Percentiles rank a stretch among this genome's conserved stretches.
phyloP scores from a whole-genome alignment of 352 stramenopile genomes.

The Phytophthora rubi region DNA sequence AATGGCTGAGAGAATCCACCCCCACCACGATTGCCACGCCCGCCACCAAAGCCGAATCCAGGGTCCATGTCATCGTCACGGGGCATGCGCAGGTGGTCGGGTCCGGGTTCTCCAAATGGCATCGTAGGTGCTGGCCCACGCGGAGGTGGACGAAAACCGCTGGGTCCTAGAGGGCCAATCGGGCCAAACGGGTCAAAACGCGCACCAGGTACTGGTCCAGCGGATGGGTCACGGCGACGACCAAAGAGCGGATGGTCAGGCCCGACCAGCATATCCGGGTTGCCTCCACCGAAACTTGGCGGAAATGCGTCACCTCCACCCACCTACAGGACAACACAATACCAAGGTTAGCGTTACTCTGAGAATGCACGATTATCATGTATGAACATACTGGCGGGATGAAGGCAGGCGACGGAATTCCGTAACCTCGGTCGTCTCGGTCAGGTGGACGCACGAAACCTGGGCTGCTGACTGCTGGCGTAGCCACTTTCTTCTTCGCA shows the following conservation, averaged over 20 bases:
- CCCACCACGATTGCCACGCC: conserved; percentile 32
- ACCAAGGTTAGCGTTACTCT: background rate
- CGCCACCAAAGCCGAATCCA: conserved; percentile 44
- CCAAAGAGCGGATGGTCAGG: conserved; percentile 81
- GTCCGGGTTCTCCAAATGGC: conserved; percentile 78
- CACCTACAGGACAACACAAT: conserved; percentile 36
- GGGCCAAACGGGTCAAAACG: conserved; percentile 87
- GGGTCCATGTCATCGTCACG: conserved; percentile 64
- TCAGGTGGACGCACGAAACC: conserved; percentile 20
- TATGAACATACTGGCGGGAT: conserved; percentile 43
- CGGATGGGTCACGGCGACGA: conserved; percentile 54
- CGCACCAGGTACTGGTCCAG: conserved; percentile 70
- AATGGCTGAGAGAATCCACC: conserved; percentile 59
- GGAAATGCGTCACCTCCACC: conserved; percentile 74
- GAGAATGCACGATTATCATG: background rate
- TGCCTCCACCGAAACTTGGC: conserved; percentile 59
- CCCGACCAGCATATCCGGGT: conserved; percentile 77
- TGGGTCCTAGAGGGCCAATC: conserved; percentile 56
- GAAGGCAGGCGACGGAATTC: conserved; percentile 30
- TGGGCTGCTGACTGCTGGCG: conserved; percentile 10
- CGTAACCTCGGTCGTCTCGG: conserved; percentile 21
- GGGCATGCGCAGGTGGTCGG: conserved; percentile 84
- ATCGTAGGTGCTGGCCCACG: conserved; percentile 55
- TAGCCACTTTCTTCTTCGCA: conserved; percentile 40
- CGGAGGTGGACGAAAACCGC: conserved; percentile 45